phyloP scores from a whole-genome alignment of 345 rosid genomes.

The Pugionium dolabratum region DNA sequence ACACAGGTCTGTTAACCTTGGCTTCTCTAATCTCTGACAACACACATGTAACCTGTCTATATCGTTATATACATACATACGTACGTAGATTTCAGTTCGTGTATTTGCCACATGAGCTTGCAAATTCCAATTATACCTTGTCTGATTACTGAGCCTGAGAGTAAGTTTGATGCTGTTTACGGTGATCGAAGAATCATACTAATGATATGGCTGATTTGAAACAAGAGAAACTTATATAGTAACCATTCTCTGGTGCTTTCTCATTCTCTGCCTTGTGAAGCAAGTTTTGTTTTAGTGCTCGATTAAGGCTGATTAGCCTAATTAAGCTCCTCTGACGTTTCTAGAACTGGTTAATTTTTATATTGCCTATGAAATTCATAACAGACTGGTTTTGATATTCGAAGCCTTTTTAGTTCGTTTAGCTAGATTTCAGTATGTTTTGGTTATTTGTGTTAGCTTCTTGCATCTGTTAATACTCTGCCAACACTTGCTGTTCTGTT shows the following conservation, averaged over 20 bases:
- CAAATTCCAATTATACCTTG: background rate
- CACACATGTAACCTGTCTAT: no score
- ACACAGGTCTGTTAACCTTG: conserved; percentile 58
- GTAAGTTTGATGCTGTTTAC: background rate
- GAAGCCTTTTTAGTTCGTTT: no score
- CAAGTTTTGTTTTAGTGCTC: conserved; percentile 29
- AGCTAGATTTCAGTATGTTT: no score
- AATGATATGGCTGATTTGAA: background rate
- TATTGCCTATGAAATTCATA: no score
- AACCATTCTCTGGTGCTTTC: background rate
- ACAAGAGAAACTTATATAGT: background rate
- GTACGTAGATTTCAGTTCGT: background rate
- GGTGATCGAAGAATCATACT: background rate
- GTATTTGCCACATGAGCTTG: background rate
- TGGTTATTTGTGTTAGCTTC: no score
- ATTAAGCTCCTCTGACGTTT: conserved; percentile 11
- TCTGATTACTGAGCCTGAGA: background rate
- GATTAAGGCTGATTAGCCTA: background rate
- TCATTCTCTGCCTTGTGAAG: conserved; percentile 31
- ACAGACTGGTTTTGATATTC: no score
- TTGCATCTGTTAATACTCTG: no score
- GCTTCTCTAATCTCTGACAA: background rate
- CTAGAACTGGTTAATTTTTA: no score
- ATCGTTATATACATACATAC: no score
- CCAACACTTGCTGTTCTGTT: no score